Percentiles rank a stretch among this genome's conserved stretches.
Evolutionary conservation across 352 stramenopile species (phyloP).

Genomic region (Pseudoperonospora humuli): DNA sequence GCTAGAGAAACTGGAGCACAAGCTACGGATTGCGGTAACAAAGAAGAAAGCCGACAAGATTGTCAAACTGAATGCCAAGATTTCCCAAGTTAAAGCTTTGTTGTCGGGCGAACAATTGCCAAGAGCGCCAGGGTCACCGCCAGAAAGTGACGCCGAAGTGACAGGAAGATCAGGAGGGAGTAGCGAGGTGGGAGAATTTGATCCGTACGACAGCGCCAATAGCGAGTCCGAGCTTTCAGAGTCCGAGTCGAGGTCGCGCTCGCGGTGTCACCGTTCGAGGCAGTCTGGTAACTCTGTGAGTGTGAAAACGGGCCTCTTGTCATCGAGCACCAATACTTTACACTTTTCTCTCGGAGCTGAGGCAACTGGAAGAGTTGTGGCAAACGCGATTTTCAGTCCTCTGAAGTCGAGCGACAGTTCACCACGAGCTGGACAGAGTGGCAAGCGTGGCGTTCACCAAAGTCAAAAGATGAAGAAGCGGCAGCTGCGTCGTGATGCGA

Average conservation of each 20-base stretch:
- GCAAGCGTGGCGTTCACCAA: slow-evolving; percentile 20
- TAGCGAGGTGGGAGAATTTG: slow-evolving; percentile 23
- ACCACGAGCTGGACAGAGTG: slow-evolving; percentile 9
- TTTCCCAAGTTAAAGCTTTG: slow-evolving; percentile 67
- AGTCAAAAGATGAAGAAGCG: slow-evolving; percentile 68
- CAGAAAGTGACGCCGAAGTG: slow-evolving; percentile 33
- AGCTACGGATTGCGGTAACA: slow-evolving; percentile 80
- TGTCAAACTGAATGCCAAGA: slow-evolving; percentile 75
- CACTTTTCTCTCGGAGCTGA: slow-evolving; percentile 81
- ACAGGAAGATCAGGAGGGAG: slow-evolving; percentile 20
- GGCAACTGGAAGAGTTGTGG: slow-evolving; percentile 72
- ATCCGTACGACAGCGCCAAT: slow-evolving; percentile 74
- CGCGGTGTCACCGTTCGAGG: slow-evolving; percentile 23
- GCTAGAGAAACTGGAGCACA: slow-evolving; percentile 86
- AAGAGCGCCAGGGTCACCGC: slow-evolving; percentile 30
- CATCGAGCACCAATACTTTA: slow-evolving; percentile 49
- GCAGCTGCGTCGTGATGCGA: slow-evolving; percentile 61
- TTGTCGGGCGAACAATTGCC: slow-evolving; percentile 66
- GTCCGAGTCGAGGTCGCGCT: slow-evolving; percentile 34
- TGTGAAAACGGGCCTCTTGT: slow-evolving; percentile 22
- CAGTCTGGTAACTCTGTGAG: slow-evolving; percentile 22
- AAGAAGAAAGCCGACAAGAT: slow-evolving; percentile 90
- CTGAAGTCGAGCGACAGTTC: slow-evolving; percentile 23
- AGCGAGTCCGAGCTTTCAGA: slow-evolving; percentile 84
- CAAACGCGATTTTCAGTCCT: slow-evolving; percentile 66